phyloP scores from a whole-genome alignment of 2,329 filamentous ascomycete species.

The Botryotinia convoluta region DNA sequence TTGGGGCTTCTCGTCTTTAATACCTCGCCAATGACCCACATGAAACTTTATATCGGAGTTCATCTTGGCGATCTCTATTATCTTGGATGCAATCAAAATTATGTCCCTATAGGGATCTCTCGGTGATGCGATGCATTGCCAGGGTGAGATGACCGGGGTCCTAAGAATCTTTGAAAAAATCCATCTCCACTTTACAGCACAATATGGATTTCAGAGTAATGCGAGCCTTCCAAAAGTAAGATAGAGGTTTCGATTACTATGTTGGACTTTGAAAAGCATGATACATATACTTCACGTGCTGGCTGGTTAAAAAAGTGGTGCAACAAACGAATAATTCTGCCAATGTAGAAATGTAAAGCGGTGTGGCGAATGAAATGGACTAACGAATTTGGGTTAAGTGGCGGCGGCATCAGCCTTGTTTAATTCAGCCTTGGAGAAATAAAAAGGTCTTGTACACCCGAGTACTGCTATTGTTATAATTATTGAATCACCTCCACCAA shows the following conservation, averaged over 20 bases:
- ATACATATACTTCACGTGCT: neutral
- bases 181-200: neutral
- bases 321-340: neutral
- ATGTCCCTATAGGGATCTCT: neutral
- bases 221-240: neutral
- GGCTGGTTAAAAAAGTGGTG: neutral
- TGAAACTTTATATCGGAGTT: accelerated
- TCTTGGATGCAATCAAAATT: neutral
- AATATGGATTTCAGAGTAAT: neutral
- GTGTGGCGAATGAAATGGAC: neutral
- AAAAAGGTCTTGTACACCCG: neutral
- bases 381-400: neutral
- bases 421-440: neutral
- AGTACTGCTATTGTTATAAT: neutral
- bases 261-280: neutral
- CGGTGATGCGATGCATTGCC: neutral
- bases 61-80: neutral
- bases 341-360: neutral
- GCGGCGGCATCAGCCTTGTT: neutral
- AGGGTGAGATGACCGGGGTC: too few species aligned
- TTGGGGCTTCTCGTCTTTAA: neutral
- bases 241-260: neutral
- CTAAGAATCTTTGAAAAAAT: neutral
- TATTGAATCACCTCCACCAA: neutral
- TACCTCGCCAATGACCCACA: neutral